A percentile compares a stretch with the other conserved stretches of the same genome.
Evolutionary conservation across 441 rosid species (phyloP).

Genomic region (Mallotus repandus): DNA sequence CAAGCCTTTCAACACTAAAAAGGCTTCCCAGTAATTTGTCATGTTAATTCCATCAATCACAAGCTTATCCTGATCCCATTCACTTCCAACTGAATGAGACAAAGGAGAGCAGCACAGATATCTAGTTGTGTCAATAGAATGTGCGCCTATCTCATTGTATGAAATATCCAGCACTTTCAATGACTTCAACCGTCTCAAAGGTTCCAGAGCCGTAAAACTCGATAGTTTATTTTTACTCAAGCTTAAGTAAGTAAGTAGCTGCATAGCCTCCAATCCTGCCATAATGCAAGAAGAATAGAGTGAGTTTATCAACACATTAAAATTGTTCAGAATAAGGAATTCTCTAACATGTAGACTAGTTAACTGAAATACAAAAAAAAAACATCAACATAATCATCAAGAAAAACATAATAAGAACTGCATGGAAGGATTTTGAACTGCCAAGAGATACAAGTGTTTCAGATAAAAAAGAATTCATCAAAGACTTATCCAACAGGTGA

Average conservation of each 20-base stretch:
- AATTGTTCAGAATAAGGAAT: not conserved
- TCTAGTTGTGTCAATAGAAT: constrained; percentile 73
- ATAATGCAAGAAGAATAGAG: not conserved
- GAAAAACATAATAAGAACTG: not conserved
- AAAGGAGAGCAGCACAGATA: constrained; percentile 71
- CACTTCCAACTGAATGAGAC: constrained; percentile 51
- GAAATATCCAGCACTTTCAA: constrained; percentile 71
- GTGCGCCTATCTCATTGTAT: constrained; percentile 74
- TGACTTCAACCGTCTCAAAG: constrained; percentile 60
- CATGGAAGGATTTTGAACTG: not conserved
- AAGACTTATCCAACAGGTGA: constrained; percentile 4
- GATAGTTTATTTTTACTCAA: constrained; percentile 69
- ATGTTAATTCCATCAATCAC: constrained; percentile 25
- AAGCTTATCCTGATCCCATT: constrained; percentile 39
- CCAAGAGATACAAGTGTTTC: not conserved
- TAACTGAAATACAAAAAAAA: not conserved
- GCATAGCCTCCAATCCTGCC: constrained; percentile 87
- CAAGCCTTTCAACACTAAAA: constrained; percentile 49
- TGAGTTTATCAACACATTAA: no score
- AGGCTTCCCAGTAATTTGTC: constrained; percentile 68
- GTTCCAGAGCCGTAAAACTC: constrained; percentile 70
- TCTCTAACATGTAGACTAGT: not conserved
- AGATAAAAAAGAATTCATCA: no score
- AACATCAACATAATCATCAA: not conserved
- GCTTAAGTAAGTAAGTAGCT: constrained; percentile 64